Base-by-base conservation (phyloP, 1,139 yeast species). In the Suhomyces ambrosiae region DNA sequence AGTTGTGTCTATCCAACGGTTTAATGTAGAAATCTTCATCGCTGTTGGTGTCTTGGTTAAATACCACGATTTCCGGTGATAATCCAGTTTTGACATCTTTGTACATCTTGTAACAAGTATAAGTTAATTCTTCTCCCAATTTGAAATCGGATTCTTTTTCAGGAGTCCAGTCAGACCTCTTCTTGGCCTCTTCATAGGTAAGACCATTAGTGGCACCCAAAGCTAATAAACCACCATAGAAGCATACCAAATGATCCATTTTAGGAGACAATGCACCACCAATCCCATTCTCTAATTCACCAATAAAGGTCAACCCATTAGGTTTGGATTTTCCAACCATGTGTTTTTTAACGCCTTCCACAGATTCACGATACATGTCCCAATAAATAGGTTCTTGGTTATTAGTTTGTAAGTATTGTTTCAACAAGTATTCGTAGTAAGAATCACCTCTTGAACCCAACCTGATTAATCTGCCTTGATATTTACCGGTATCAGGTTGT, bases 231-330 rank as follows among this genome's bases (percentile, higher is more conserved):
- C 97, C 97, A 39, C 96, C 96, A 54, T 87, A 81, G 64, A 88
- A 89, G 60, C 97, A 90, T 15, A 88, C 97, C 47, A 88, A 69
- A 61, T 90, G 97, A 57, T 90, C 97, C 96, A 90, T 88, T 58
- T 88, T 89, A 13, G 80, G 67, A n/a, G 84, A 78, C 6, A 83
- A 61, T 2, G 68, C 64, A 0, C 82, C 82, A 10, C 60, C 63
- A 13, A 87, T 54, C 7, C 97, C 97, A 23, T 61, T 51, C 17
- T 84, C 87, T 36, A 80, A 72, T 60, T 90, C 97, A 9, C 96
- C 96, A 44, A 90, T 72, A 54, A 71, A 90, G 0, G 84, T 74
- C 28, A 85, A 67, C 2, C 75, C 76, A 47, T 65, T 76, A 5
- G 96, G 95, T 27, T 60, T 57, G 1, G 95, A 81, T 39, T 76